Evolutionary conservation across 352 stramenopile genomes (phyloP), one percentile per base, ranked within the genome.

Genomic region (Phytophthora pini): DNA sequence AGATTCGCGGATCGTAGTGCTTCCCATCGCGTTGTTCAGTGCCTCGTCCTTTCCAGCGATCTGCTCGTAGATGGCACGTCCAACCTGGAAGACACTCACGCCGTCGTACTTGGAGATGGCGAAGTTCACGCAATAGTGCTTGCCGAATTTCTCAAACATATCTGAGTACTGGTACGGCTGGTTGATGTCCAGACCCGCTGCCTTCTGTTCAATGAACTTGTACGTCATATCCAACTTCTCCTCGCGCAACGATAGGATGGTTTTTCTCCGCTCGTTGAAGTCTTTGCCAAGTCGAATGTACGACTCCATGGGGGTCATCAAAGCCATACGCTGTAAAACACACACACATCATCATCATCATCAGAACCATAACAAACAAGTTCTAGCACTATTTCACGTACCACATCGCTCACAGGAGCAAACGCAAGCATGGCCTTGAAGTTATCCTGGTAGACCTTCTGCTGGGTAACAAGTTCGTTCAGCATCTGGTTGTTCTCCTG

Each of bases 241-340:
- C 41, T 91, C 82, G 3, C 82, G 82, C 22, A 93, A 36, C 3
- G 69, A 65, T 24, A 91, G 43, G 24, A 93, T 87, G 1, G 71
- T 86, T 58, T 76, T 74, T 51, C 82, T 74, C 36, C 84, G 69
- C 54, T 93, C 79, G 31, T 88, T 65, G 26, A 91, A 89, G 47
- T 90, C 79, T 9, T 65, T 75, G 4, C 77, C 77, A 0, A 91
- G 62, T 24, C 77, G 84, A 58, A 93, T 90, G 56, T 87, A 92
- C 53, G 80, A 84, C 60, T 91, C 84, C 58, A 93, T 90, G 1
- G 82, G 82, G 0, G 84, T 93, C 82, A 91, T 91, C n/a, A 93
- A 43, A 13, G 84, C 84, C 66, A 91, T 83, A 39, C 82, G 81
- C 77, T 87, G 17, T 11, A 55, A 34, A 56, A 32, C 41, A 64